A percentile compares a stretch with the other conserved stretches of the same genome.
Conservation (phyloP, 768 basidiomycete genomes). For the Collybiopsis luxurians region DNA sequence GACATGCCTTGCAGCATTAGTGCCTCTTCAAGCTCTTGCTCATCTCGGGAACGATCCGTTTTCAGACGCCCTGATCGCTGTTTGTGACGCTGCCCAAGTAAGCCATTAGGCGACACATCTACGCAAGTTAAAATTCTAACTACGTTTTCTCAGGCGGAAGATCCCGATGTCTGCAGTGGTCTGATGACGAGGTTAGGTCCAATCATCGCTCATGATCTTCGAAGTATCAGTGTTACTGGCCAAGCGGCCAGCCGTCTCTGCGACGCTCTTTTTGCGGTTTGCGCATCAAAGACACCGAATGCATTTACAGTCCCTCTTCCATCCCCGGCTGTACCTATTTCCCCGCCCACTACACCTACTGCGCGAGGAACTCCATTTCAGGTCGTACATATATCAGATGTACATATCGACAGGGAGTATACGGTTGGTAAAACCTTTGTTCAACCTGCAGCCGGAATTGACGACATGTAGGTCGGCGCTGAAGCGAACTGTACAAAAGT, state of each 20-base stretch:
- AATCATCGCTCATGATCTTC: conserved; percentile 37
- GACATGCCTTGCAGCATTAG: conserved; percentile 26
- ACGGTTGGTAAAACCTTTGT: conserved; percentile 17
- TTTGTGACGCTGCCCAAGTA: conserved; percentile 24
- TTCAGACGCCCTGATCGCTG: conserved; percentile 19
- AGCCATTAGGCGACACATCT: not conserved
- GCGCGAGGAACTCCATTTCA: conserved; percentile 22
- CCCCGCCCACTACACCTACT: conserved; percentile 14
- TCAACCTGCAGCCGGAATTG: not conserved
- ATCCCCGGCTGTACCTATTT: conserved; percentile 10
- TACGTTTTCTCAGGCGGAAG: conserved; percentile 23
- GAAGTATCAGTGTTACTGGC: conserved; percentile 27
- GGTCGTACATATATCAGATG: conserved; percentile 37
- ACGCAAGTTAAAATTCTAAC: not conserved
- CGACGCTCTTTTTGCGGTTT: conserved; percentile 35
- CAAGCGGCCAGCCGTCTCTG: conserved; percentile 34
- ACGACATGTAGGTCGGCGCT: conserved; percentile 23
- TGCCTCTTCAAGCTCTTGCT: conserved; percentile 28
- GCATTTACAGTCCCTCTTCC: conserved; percentile 25
- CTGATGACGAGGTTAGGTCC: conserved; percentile 30
- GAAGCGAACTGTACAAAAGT: conserved; percentile 34
- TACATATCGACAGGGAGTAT: conserved; percentile 37
- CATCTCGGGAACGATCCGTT: conserved; percentile 28
- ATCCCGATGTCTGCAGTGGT: conserved; percentile 37
- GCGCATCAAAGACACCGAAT: conserved; percentile 24